Evolutionary conservation across 176 grass and related monocot species (phyloP).

Genomic region (Carex kokanica): DNA sequence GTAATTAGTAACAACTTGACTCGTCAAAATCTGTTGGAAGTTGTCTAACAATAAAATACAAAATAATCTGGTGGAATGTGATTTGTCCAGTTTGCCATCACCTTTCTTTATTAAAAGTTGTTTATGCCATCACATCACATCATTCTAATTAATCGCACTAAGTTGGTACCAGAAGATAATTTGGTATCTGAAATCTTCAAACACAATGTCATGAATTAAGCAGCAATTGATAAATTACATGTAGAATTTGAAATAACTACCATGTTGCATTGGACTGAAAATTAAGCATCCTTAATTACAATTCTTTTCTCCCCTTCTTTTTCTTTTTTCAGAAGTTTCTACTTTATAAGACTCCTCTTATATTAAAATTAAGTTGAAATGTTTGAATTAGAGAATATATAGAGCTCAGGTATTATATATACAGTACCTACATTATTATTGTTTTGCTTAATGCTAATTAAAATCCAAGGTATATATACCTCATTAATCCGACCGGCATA

Average conservation of each 20-base stretch:
- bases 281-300: not conserved
- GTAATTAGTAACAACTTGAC: not conserved
- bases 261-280: not conserved
- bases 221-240: not conserved
- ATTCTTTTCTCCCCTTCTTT: not conserved
- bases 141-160: not conserved
- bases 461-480: slow-evolving; percentile 26
- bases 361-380: too few species aligned
- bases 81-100: not conserved
- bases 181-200: not conserved
- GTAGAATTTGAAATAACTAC: not conserved
- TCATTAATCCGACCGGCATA: slow-evolving; percentile 38
- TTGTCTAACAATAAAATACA: not conserved
- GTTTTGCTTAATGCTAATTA: not conserved
- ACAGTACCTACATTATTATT: not conserved
- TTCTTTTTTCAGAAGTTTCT: not conserved
- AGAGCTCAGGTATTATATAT: not conserved
- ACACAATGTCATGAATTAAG: not conserved
- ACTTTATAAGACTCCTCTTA: too few species aligned
- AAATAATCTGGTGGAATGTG: not conserved
- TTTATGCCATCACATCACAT: not conserved
- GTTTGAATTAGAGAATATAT: not conserved
- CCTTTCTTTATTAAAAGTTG: not conserved
- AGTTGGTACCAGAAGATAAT: not conserved
- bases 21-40: not conserved